Percentiles rank a stretch among this genome's conserved stretches.
phyloP scores from a whole-genome alignment of 768 basidiomycete genomes.

The Podaxis sp. region DNA sequence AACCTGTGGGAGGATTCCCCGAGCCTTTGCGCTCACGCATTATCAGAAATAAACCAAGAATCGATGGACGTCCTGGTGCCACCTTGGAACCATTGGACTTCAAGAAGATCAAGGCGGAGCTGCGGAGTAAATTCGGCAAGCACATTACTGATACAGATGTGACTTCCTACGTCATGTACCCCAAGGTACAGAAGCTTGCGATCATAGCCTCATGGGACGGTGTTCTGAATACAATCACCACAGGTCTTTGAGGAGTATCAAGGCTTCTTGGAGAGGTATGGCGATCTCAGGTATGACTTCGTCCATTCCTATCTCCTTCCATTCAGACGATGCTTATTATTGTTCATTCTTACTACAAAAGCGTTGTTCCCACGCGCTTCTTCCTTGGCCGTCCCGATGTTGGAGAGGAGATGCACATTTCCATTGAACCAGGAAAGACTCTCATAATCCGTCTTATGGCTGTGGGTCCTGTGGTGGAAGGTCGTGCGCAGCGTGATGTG shows the following conservation, averaged over 20 bases:
- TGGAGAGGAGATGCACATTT: conserved; percentile 96
- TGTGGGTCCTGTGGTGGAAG: conserved; percentile 89
- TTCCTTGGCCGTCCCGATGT: conserved; percentile 91
- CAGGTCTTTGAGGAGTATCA: conserved; percentile 98
- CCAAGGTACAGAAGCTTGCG: conserved; percentile 62
- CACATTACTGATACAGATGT: conserved; percentile 94
- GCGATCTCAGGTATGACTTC: conserved; percentile 77
- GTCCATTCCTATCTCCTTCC: not conserved
- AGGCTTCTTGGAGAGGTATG: conserved; percentile 92
- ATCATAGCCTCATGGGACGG: not conserved
- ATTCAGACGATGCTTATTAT: not conserved
- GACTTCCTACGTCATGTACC: conserved; percentile 96
- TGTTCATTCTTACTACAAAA: conserved; percentile 27
- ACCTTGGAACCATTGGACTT: conserved; percentile 89
- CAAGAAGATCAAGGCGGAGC: conserved; percentile 92
- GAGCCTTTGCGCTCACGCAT: conserved; percentile 90
- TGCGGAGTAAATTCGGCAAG: conserved; percentile 93
- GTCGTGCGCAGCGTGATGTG: conserved; percentile 90
- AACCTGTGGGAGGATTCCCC: conserved; percentile 98
- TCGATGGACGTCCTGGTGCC: conserved; percentile 91
- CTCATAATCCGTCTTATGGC: conserved; percentile 96
- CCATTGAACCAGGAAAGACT: conserved; percentile 95
- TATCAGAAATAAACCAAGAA: conserved; percentile 91
- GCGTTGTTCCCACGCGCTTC: conserved; percentile 94
- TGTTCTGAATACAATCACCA: not conserved